Conservation (phyloP, 1,284 basidiomycete genomes). For the Cerrena zonata region DNA sequence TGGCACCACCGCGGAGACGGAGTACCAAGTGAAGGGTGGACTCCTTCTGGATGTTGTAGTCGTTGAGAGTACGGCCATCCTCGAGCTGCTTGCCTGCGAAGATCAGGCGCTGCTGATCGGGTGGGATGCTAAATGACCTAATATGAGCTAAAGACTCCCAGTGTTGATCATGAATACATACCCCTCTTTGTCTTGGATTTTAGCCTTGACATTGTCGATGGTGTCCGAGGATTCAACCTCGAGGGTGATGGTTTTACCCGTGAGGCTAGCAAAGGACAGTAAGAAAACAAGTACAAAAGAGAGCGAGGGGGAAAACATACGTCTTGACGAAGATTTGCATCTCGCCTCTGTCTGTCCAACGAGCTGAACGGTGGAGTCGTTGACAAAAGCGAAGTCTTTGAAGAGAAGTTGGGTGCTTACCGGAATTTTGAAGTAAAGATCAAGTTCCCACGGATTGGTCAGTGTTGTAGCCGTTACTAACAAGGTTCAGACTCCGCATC, state of each 20-base stretch:
- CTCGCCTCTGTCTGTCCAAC: slow-evolving; percentile 77
- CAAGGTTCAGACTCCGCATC: slow-evolving; percentile 21
- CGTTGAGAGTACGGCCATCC: slow-evolving; percentile 83
- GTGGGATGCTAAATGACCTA: slow-evolving; percentile 64
- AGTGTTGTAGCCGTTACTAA: slow-evolving; percentile 35
- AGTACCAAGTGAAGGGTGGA: slow-evolving; percentile 94
- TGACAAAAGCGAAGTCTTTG: slow-evolving; percentile 62
- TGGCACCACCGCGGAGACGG: slow-evolving; percentile 91
- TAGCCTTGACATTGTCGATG: slow-evolving; percentile 96
- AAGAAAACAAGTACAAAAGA: neutral
- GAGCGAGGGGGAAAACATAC: slow-evolving; percentile 40
- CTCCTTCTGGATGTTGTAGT: slow-evolving; percentile 96
- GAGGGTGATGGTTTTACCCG: slow-evolving; percentile 97
- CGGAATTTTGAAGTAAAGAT: slow-evolving; percentile 14
- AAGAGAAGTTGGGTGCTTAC: slow-evolving; percentile 11
- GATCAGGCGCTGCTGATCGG: slow-evolving; percentile 96
- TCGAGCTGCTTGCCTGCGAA: slow-evolving; percentile 98
- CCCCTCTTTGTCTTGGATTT: slow-evolving; percentile 96
- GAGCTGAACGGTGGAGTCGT: slow-evolving; percentile 81
- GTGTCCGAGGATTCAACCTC: slow-evolving; percentile 96
- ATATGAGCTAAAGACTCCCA: neutral
- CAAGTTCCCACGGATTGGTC: slow-evolving; percentile 15
- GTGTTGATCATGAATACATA: slow-evolving; percentile 32
- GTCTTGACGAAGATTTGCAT: slow-evolving; percentile 98
- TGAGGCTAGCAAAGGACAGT: slow-evolving; percentile 57